A percentile compares a stretch with the other conserved stretches of the same genome.
These are phyloP conservation scores for Microbotryum saponariae DNA, from an alignment of 1,284 basidiomycete genomes.

Conservation along the genomic window DNA sequence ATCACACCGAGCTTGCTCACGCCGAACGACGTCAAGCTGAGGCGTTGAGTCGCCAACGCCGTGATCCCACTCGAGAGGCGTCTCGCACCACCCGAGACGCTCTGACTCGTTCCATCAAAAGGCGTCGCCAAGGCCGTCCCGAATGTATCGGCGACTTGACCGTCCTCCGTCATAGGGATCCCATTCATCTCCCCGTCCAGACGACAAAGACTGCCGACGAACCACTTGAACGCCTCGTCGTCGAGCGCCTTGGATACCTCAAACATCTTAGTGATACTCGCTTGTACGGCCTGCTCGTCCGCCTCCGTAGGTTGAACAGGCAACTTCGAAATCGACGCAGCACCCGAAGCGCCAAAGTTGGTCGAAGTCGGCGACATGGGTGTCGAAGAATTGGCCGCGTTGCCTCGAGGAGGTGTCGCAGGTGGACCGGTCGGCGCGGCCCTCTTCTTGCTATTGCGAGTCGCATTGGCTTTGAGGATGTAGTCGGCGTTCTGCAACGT, in stretches of 20 bases:
- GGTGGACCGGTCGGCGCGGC: slow-evolving; percentile 13
- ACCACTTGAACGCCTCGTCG: slow-evolving; percentile 70
- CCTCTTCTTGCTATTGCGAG: slow-evolving; percentile 24
- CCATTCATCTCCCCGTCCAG: slow-evolving; percentile 83
- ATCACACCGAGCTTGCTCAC: slow-evolving; percentile 75
- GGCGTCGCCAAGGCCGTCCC: slow-evolving; percentile 6
- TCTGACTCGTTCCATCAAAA: no score
- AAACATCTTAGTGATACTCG: slow-evolving; percentile 68
- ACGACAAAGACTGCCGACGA: slow-evolving; percentile 72
- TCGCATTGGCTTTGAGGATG: slow-evolving; percentile 50
- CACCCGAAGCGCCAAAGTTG: slow-evolving; percentile 30
- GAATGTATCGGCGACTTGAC: not conserved
- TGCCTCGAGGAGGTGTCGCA: slow-evolving; percentile 5
- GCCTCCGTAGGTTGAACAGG: slow-evolving; percentile 52
- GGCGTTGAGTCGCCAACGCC: slow-evolving; percentile 15
- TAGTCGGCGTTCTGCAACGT: slow-evolving; percentile 87
- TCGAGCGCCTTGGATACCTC: slow-evolving; percentile 69
- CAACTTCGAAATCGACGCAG: slow-evolving; percentile 2
- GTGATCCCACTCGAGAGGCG: slow-evolving; percentile 29
- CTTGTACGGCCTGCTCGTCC: slow-evolving; percentile 63
- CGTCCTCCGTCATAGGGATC: slow-evolving; percentile 51
- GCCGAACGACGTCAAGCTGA: slow-evolving; percentile 57
- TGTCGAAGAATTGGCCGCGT: not conserved
- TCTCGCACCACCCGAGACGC: not conserved
- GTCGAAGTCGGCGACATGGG: slow-evolving; percentile 1